A percentile compares a stretch with the other conserved stretches of the same genome.
Evolutionary conservation across 1,139 yeast species (phyloP).

Genomic region (Geotrichum phurueaensis): DNA sequence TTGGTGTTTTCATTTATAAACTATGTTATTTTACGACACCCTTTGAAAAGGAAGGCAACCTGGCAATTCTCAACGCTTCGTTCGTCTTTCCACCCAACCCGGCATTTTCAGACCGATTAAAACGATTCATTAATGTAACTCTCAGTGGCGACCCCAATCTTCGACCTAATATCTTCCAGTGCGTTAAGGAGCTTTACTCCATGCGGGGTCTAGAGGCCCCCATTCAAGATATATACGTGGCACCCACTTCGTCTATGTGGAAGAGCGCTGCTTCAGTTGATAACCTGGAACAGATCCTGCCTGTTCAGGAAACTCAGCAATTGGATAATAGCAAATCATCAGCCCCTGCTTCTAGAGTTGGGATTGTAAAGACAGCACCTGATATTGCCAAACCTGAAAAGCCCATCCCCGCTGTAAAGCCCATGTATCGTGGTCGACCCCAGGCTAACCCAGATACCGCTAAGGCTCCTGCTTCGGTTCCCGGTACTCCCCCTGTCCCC

Average conservation of each 20-base stretch:
- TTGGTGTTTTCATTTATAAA: constrained; percentile 90
- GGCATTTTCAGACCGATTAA: constrained; percentile 36
- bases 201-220: constrained; percentile 53
- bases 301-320: not conserved
- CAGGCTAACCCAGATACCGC: not conserved
- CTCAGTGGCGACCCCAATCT: constrained; percentile 71
- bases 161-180: constrained; percentile 85
- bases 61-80: constrained; percentile 59
- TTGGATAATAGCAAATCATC: not conserved
- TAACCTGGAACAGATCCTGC: constrained; percentile 7
- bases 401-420: constrained; percentile 11
- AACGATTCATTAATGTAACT: constrained; percentile 60
- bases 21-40: constrained; percentile 94
- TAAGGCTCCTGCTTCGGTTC: not conserved
- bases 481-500: not conserved
- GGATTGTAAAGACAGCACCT: constrained; percentile 3
- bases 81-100: constrained; percentile 51
- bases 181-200: constrained; percentile 61
- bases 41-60: constrained; percentile 68
- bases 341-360: not conserved
- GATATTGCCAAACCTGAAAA: not conserved
- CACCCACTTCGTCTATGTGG: constrained; percentile 16
- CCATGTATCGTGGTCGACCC: constrained; percentile 18
- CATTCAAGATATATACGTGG: constrained; percentile 32
- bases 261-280: constrained; percentile 20